Percentiles rank a stretch among this genome's conserved stretches.
phyloP scores from a whole-genome alignment of 768 basidiomycete species.

The Leccinum boreale region DNA sequence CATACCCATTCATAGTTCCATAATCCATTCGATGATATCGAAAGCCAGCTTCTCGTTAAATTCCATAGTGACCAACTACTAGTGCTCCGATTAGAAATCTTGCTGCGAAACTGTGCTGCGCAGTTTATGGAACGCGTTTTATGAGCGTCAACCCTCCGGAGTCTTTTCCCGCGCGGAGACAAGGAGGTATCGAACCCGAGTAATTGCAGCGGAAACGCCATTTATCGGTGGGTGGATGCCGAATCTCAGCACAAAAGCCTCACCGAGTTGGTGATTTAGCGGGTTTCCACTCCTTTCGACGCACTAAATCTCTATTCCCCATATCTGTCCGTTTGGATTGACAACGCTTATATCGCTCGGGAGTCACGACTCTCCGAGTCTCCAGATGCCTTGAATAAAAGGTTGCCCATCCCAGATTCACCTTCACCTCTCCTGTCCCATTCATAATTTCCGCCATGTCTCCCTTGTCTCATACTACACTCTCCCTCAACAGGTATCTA shows the following conservation, averaged over 20 bases:
- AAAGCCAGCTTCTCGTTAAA: background rate
- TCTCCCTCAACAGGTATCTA: background rate
- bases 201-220: background rate
- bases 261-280: background rate
- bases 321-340: background rate
- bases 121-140: background rate
- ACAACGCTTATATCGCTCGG: background rate
- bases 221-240: background rate
- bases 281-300: background rate
- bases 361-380: background rate
- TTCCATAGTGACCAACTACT: background rate
- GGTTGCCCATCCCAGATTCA: background rate
- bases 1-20: background rate
- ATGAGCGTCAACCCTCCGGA: background rate
- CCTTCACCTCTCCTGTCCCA: background rate
- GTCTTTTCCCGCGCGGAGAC: background rate
- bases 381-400: background rate
- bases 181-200: background rate
- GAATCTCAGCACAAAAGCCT: background rate
- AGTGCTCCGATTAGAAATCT: background rate
- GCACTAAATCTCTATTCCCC: background rate
- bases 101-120: background rate
- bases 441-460: slow-evolving; percentile 31
- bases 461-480: slow-evolving; percentile 47
- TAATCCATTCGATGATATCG: background rate